Conservation (phyloP, 2,329 filamentous ascomycete genomes). For the Aspergillus viridinutans region DNA sequence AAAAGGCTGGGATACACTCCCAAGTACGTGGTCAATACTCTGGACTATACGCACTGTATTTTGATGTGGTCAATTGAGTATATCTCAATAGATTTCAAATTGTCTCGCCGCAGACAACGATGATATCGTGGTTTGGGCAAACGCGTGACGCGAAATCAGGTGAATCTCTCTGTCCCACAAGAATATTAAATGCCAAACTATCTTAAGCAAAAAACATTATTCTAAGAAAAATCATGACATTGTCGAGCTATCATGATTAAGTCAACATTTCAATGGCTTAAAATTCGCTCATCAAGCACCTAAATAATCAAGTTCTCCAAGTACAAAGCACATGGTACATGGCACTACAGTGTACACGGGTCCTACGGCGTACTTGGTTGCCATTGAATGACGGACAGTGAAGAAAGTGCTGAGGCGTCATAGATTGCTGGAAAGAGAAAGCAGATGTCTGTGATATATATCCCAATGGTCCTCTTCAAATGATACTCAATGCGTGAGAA, state of each 20-base stretch:
- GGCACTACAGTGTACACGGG: neutral
- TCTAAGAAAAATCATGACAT: neutral
- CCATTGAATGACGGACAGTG: neutral
- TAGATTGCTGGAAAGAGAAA: neutral
- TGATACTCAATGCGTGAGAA: neutral
- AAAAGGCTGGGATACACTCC: neutral
- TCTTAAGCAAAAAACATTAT: neutral
- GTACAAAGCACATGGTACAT: neutral
- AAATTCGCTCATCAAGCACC: neutral
- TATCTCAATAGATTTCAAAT: neutral
- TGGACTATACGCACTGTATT: neutral
- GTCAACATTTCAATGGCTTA: neutral
- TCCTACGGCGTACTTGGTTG: neutral
- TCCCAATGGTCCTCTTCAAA: neutral
- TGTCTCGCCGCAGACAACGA: constrained; percentile 12
- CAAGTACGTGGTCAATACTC: neutral
- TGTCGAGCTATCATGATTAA: neutral
- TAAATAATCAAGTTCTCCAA: neutral
- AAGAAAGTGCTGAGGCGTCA: neutral
- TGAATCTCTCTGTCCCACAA: constrained; percentile 9
- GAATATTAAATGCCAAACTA: neutral
- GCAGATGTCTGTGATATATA: neutral
- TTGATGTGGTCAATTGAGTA: neutral
- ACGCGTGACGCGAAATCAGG: constrained; percentile 31
- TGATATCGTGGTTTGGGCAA: constrained; percentile 24